Evolutionary conservation across 768 basidiomycete species (phyloP).

Genomic region (Hortiboletus flavorubellus): DNA sequence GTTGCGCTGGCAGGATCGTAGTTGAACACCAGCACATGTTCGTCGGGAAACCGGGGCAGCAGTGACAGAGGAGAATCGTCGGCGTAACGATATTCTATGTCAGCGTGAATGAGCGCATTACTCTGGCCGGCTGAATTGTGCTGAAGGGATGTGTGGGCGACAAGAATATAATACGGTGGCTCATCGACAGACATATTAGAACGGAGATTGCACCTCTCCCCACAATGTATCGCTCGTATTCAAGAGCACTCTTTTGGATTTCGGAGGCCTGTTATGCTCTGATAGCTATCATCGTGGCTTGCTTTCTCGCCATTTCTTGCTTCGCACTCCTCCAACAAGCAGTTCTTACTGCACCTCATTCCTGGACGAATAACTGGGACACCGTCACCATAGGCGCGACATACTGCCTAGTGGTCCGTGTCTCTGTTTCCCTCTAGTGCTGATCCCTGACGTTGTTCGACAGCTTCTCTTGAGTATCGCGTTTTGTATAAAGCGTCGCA

Average conservation of each 20-base stretch:
- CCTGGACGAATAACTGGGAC: constrained; percentile 64
- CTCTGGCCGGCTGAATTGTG: constrained; percentile 37
- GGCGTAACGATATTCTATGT: constrained; percentile 77
- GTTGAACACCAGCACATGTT: constrained; percentile 74
- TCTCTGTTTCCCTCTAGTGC: neutral
- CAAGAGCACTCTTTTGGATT: constrained; percentile 45
- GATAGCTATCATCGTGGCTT: constrained; percentile 47
- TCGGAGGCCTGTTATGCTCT: constrained; percentile 54
- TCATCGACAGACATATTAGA: constrained; percentile 16
- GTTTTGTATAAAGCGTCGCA: constrained; percentile 64
- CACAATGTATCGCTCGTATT: constrained; percentile 28
- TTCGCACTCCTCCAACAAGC: constrained; percentile 68
- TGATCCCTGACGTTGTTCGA: neutral
- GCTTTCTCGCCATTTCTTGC: constrained; percentile 61
- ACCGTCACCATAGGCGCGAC: constrained; percentile 66
- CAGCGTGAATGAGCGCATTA: constrained; percentile 50
- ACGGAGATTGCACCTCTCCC: neutral
- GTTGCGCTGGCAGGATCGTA: constrained; percentile 46
- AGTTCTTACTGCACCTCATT: constrained; percentile 56
- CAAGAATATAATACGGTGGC: constrained; percentile 66
- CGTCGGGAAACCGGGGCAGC: constrained; percentile 54
- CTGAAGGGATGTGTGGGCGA: constrained; percentile 52
- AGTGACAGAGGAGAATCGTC: constrained; percentile 73
- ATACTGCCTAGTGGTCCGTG: constrained; percentile 65
- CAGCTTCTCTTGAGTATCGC: constrained; percentile 57